Conservation (phyloP, 2,329 filamentous ascomycete genomes). For the Aquanectria penicillioides region DNA sequence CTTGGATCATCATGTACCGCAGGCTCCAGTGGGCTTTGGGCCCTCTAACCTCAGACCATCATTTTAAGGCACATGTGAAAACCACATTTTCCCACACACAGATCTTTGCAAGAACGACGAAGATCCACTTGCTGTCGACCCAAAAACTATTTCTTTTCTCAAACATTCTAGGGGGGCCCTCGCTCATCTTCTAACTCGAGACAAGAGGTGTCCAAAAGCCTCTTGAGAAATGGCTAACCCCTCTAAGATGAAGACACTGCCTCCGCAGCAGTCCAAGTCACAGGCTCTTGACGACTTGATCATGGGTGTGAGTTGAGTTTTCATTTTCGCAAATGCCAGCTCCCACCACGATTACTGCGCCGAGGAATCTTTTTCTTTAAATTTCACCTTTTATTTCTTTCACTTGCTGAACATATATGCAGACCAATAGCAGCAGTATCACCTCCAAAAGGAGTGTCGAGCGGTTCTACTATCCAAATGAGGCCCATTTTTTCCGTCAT, state of each 20-base stretch:
- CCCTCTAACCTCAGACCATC: constrained; percentile 12
- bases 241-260: constrained; percentile 6
- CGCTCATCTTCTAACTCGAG: neutral
- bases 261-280: constrained; percentile 35
- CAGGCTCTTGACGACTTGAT: constrained; percentile 60
- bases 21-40: constrained; percentile 14
- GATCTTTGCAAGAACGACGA: neutral
- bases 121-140: constrained; percentile 4
- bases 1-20: constrained; percentile 6
- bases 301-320: constrained; percentile 59
- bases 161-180: neutral
- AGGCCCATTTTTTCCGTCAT: constrained; percentile 86
- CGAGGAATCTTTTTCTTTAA: too few relatives aligned
- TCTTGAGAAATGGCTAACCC: constrained; percentile 27
- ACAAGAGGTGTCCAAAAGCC: neutral
- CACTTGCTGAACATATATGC: constrained; percentile 18
- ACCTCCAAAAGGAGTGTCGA: constrained; percentile 95
- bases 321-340: too few relatives aligned
- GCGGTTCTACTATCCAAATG: constrained; percentile 79
- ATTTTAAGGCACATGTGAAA: constrained; percentile 18
- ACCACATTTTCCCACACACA: constrained; percentile 10
- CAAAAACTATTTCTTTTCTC: neutral
- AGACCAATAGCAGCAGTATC: constrained; percentile 93
- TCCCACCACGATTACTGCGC: too few relatives aligned
- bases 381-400: too few relatives aligned